Conservation (phyloP, 345 rosid species). For the Eutrema heterophyllum region DNA sequence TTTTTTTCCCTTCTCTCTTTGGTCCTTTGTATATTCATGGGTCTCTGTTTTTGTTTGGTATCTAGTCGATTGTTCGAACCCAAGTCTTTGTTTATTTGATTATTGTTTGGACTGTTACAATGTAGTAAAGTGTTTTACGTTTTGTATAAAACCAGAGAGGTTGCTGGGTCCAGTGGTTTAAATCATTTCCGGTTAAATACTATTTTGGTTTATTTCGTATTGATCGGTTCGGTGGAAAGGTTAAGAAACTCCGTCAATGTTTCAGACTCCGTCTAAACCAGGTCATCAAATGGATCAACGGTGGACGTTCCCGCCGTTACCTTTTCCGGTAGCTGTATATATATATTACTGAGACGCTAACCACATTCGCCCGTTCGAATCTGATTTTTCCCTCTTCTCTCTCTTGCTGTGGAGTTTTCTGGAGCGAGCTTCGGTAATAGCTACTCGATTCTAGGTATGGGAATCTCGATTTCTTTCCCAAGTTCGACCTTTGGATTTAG, state of each 20-base stretch:
- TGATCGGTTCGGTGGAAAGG: not conserved
- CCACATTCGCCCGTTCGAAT: not conserved
- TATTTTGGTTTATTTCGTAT: not conserved
- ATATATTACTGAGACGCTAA: not conserved
- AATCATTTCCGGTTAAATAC: not conserved
- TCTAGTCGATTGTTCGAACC: slow-evolving; percentile 23
- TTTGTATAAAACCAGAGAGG: not conserved
- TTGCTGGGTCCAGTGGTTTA: not conserved
- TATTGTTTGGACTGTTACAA: slow-evolving; percentile 14
- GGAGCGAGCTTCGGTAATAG: not conserved
- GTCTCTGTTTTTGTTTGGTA: slow-evolving; percentile 22
- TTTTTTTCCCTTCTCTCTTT: not conserved
- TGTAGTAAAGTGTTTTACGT: not conserved
- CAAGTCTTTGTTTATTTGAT: slow-evolving; percentile 18
- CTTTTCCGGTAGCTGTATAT: not conserved
- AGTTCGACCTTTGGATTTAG: slow-evolving; percentile 1
- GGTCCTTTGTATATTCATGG: slow-evolving; percentile 22
- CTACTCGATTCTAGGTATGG: slow-evolving; percentile 3
- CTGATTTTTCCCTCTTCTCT: slow-evolving; percentile 15
- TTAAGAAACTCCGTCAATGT: slow-evolving; percentile 5
- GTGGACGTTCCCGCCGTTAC: slow-evolving; percentile 2
- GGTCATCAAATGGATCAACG: not conserved
- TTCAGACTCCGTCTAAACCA: not conserved
- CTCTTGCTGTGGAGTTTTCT: not conserved
- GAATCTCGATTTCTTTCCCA: not conserved